Percentiles rank a stretch among this genome's conserved stretches.
These are phyloP conservation scores for Coelastrella sp. DNA, from an alignment of 139 green algal species.

Conservation along the genomic window DNA sequence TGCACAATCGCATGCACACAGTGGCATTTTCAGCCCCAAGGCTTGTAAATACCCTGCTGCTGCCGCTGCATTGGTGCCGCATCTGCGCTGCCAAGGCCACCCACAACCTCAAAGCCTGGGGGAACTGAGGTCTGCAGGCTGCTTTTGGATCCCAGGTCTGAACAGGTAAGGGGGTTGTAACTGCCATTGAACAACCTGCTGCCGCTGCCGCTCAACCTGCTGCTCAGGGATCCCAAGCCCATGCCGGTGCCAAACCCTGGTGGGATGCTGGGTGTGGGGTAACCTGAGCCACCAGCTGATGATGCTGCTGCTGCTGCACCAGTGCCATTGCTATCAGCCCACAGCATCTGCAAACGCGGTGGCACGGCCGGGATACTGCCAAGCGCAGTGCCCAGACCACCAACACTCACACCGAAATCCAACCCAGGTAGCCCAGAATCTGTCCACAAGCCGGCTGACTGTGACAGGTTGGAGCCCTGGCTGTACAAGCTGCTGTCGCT, in stretches of 20 bases:
- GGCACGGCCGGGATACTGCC: conserved; percentile 8
- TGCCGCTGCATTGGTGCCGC: background rate
- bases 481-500: conserved; percentile 47
- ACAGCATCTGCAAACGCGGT: conserved; percentile 45
- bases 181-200: conserved; percentile 30
- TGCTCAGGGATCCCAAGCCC: background rate
- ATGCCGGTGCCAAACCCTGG: background rate
- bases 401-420: conserved; percentile 28
- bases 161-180: conserved; percentile 16
- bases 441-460: conserved; percentile 31
- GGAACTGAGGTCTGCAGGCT: background rate
- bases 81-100: background rate
- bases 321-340: conserved; percentile 22
- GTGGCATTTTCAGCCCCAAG: background rate
- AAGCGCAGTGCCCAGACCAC: background rate
- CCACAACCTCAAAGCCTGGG: background rate
- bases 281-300: background rate
- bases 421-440: conserved; percentile 38
- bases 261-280: background rate
- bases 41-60: background rate
- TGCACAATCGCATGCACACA: background rate
- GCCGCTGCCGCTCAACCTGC: background rate
- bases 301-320: background rate
- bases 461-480: conserved; percentile 15
- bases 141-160: background rate